phyloP scores from a whole-genome alignment of 2,329 filamentous ascomycete genomes.

The Colletotrichum noveboracense region DNA sequence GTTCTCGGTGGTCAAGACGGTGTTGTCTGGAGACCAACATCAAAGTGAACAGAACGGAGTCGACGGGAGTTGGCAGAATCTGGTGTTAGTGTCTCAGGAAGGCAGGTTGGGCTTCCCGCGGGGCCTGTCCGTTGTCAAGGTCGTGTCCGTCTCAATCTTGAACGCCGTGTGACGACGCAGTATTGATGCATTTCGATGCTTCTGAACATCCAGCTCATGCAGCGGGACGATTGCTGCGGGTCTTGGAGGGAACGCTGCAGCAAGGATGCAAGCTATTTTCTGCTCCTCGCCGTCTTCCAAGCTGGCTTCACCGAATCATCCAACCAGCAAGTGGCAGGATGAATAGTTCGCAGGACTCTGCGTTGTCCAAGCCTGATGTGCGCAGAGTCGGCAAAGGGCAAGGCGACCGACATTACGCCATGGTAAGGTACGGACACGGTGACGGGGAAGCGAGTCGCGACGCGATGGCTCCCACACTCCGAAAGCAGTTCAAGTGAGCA shows the following conservation, averaged over 20 bases:
- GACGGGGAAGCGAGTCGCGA: neutral
- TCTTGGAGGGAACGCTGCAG: neutral
- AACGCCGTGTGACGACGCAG: constrained; percentile 6
- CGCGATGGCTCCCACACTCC: neutral
- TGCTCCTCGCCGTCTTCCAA: neutral
- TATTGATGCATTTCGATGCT: neutral
- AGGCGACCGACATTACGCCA: neutral
- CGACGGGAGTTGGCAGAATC: constrained; percentile 15
- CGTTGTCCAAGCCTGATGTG: neutral
- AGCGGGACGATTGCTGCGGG: neutral
- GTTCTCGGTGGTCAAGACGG: neutral
- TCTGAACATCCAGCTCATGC: neutral
- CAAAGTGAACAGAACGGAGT: neutral
- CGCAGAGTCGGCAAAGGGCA: neutral
- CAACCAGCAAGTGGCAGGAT: neutral
- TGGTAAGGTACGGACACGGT: neutral
- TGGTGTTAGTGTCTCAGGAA: neutral
- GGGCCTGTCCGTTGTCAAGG: neutral
- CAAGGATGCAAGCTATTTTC: neutral
- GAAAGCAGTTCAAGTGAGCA: neutral
- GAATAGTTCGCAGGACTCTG: neutral
- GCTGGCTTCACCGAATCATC: neutral
- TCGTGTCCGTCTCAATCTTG: neutral
- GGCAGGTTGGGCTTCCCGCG: neutral
- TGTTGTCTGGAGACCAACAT: neutral